A percentile compares a stretch with the other conserved stretches of the same genome.
Conservation (phyloP, 1,139 yeast species). For the Arxiozyma slooffiae region DNA sequence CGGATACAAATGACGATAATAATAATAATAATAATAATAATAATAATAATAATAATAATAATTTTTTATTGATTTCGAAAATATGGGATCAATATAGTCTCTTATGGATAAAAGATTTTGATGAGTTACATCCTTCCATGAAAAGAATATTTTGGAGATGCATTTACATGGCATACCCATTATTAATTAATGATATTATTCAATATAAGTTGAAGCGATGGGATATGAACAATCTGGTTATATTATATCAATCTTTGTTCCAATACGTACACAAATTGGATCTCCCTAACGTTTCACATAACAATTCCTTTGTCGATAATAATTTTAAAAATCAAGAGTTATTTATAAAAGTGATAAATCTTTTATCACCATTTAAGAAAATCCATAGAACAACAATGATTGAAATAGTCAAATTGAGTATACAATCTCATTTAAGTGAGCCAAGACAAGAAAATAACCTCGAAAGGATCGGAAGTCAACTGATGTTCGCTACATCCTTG, state of each 20-base stretch:
- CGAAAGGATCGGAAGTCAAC: conserved; percentile 10
- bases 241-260: conserved; percentile 16
- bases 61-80: conserved; percentile 6
- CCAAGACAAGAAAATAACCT: conserved; percentile 3
- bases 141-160: conserved; percentile 27
- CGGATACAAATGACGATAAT: not conserved
- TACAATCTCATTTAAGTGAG: conserved; percentile 16
- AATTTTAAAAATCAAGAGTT: conserved; percentile 10
- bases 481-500: conserved; percentile 22
- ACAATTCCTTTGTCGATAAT: too few relatives aligned
- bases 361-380: conserved; percentile 8
- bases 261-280: conserved; percentile 7
- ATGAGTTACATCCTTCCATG: conserved; percentile 14
- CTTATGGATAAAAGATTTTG: conserved; percentile 18
- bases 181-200: not conserved
- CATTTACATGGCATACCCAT: conserved; percentile 3
- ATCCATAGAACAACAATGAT: conserved; percentile 6
- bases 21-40: too few relatives aligned
- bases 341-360: conserved; percentile 8
- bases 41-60: too few relatives aligned
- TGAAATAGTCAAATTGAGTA: conserved; percentile 22
- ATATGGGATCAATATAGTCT: conserved; percentile 10
- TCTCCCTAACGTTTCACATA: not conserved
- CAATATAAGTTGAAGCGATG: not conserved
- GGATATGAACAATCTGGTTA: conserved; percentile 2